These are phyloP conservation scores for Blastomyces emzantsi DNA, from an alignment of 2,329 filamentous ascomycete species.

Conservation along the genomic window DNA sequence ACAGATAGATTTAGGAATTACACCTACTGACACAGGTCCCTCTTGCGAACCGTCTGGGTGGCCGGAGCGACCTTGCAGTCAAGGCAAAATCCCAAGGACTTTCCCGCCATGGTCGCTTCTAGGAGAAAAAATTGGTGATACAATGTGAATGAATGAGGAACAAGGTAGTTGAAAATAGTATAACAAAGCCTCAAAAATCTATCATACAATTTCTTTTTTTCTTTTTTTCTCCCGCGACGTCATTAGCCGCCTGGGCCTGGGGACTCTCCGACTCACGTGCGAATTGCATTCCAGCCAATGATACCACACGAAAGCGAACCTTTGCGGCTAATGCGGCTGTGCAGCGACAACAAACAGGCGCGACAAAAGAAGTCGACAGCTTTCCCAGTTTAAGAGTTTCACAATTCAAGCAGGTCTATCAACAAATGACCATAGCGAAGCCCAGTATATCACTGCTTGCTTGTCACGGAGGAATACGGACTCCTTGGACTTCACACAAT, in stretches of 20 bases:
- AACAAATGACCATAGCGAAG: neutral
- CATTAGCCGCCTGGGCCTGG: neutral
- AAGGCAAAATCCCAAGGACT: constrained; percentile 22
- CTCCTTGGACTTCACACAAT: neutral
- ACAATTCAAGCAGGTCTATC: constrained; percentile 1
- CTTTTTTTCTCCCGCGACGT: neutral
- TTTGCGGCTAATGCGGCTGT: constrained; percentile 4
- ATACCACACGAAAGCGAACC: neutral
- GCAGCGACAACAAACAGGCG: neutral
- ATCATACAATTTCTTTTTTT: neutral
- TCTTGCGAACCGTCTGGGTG: constrained; percentile 11
- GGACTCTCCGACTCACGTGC: neutral
- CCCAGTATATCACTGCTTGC: neutral
- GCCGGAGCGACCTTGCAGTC: constrained; percentile 15
- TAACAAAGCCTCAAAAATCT: neutral
- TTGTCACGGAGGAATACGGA: neutral
- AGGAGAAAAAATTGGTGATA: neutral
- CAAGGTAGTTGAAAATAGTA: neutral
- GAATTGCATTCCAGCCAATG: neutral
- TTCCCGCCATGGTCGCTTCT: constrained; percentile 7
- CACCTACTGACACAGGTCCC: constrained; percentile 16
- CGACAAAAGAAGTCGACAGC: neutral
- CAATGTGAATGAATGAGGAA: too few species aligned
- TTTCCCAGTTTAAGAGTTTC: constrained; percentile 1
- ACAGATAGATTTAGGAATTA: neutral